Evolutionary conservation across 2,329 filamentous ascomycete genomes (phyloP).

Genomic region (Penicillium sp.): DNA sequence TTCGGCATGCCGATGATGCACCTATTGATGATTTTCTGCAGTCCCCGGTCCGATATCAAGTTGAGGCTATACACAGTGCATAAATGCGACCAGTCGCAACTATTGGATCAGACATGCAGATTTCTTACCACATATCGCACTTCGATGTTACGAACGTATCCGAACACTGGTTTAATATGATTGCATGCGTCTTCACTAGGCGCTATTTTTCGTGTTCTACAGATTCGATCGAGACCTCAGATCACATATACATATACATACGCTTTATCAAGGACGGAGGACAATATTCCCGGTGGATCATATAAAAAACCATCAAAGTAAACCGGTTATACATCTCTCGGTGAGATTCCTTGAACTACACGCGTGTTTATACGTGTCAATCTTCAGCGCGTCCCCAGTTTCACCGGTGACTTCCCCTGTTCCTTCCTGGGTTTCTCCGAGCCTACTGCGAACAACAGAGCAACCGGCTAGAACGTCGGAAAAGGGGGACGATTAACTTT

Average conservation of each 20-base stretch:
- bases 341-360: neutral
- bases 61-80: neutral
- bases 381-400: neutral
- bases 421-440: slow-evolving; percentile 2
- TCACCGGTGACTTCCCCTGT: neutral
- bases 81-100: neutral
- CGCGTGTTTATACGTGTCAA: neutral
- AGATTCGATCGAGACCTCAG: neutral
- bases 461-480: neutral
- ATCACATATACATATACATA: neutral
- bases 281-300: neutral
- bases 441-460: neutral
- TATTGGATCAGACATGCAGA: neutral
- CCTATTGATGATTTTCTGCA: neutral
- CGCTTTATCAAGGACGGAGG: neutral
- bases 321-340: neutral
- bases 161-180: neutral
- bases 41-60: neutral
- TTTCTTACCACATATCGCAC: neutral
- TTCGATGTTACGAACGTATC: neutral
- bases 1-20: slow-evolving; percentile 15
- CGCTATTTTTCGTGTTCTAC: neutral
- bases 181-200: neutral
- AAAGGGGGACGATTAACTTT: neutral
- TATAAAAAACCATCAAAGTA: neutral